Conservation (phyloP, 345 rosid species). For the Gossypium longicalyx region DNA sequence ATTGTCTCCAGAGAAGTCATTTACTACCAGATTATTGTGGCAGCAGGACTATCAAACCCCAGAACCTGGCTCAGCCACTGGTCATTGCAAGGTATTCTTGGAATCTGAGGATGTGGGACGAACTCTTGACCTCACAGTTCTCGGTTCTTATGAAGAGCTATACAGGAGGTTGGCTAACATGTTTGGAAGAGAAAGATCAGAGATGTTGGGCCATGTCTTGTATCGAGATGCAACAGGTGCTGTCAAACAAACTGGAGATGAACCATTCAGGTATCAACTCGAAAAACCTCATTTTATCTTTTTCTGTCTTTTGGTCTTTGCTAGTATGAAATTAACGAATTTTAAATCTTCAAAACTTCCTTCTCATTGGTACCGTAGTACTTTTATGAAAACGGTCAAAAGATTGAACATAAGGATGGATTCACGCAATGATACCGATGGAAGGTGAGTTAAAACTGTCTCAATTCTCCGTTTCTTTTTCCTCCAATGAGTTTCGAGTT, state of each 20-base stretch:
- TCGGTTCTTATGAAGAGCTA: constrained; percentile 75
- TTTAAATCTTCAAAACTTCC: background rate
- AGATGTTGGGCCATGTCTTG: constrained; percentile 50
- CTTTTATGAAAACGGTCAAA: constrained; percentile 56
- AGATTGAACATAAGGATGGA: constrained; percentile 69
- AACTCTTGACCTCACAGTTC: constrained; percentile 72
- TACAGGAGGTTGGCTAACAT: constrained; percentile 56
- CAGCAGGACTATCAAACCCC: constrained; percentile 26
- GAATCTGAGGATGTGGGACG: constrained; percentile 84
- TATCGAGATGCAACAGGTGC: constrained; percentile 64
- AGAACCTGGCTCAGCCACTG: constrained; percentile 45
- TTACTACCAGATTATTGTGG: constrained; percentile 42
- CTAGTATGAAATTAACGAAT: background rate
- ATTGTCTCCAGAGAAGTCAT: constrained; percentile 30
- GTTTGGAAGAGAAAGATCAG: constrained; percentile 67
- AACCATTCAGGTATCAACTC: constrained; percentile 70
- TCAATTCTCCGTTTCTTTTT: background rate
- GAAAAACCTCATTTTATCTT: background rate
- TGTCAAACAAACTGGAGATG: constrained; percentile 59
- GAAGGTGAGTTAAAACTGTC: constrained; percentile 45
- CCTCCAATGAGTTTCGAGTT: background rate
- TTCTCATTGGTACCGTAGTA: constrained; percentile 37
- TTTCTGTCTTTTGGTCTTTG: background rate
- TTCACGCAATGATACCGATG: constrained; percentile 34
- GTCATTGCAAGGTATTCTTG: constrained; percentile 90